Conservation (phyloP, 768 basidiomycete species). For the Termitomyces sp. region DNA sequence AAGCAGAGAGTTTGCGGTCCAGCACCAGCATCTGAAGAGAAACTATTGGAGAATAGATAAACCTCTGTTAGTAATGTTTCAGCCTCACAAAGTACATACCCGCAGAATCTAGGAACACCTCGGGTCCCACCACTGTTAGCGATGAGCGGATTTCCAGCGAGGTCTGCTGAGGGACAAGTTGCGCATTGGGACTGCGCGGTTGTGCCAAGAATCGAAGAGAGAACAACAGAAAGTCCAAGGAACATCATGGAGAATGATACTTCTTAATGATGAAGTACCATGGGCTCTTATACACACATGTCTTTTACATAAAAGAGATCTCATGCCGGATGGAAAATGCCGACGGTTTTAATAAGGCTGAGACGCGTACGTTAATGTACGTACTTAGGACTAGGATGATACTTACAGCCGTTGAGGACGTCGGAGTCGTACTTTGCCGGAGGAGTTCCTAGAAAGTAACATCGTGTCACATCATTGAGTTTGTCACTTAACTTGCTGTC, state of each 20-base stretch:
- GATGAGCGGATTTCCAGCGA: conserved; percentile 7
- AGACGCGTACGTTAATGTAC: no score
- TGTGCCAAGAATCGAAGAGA: background rate
- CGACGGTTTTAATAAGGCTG: no score
- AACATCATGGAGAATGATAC: background rate
- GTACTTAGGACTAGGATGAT: no score
- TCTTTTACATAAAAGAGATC: no score
- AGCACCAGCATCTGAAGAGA: conserved; percentile 3
- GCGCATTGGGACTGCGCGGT: conserved; percentile 7
- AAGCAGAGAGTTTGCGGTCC: no score
- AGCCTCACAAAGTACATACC: background rate
- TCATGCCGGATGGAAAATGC: no score
- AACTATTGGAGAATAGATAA: background rate
- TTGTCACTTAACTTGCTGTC: no score
- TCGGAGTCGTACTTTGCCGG: no score
- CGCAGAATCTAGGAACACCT: conserved; percentile 16
- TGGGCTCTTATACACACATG: background rate
- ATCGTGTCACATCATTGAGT: no score
- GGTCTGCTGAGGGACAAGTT: conserved; percentile 13
- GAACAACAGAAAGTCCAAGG: background rate
- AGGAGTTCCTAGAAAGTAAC: no score
- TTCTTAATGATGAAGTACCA: background rate
- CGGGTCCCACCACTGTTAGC: conserved; percentile 12
- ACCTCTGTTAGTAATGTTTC: background rate
- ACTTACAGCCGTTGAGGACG: no score